Conservation (phyloP, 768 basidiomycete genomes). For the Lactifluus pinguis region DNA sequence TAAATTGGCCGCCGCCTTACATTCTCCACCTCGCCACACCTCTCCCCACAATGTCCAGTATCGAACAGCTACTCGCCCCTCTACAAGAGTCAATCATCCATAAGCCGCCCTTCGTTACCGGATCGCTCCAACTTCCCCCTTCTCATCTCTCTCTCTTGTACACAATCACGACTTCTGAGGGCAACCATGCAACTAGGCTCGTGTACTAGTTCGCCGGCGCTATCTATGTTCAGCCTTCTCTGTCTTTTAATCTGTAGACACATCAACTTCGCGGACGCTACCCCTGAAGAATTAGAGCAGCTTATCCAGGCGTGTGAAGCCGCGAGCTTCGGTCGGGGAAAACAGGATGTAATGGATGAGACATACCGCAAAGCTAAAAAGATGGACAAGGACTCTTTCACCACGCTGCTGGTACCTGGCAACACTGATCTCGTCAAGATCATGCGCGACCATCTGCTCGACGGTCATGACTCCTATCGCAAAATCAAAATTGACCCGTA, state of each 20-base stretch:
- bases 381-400: slow-evolving; percentile 31
- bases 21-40: no score
- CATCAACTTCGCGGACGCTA: slow-evolving; percentile 7
- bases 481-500: slow-evolving; percentile 30
- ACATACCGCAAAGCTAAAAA: slow-evolving; percentile 38
- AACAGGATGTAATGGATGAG: slow-evolving; percentile 35
- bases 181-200: not conserved
- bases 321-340: slow-evolving; percentile 32
- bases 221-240: not conserved
- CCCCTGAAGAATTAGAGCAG: slow-evolving; percentile 17
- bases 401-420: slow-evolving; percentile 26
- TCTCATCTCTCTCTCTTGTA: slow-evolving; percentile 16
- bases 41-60: no score
- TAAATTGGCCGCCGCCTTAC: no score
- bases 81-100: no score
- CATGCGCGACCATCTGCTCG: slow-evolving; percentile 21
- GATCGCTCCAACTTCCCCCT: slow-evolving; percentile 2
- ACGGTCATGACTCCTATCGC: slow-evolving; percentile 17
- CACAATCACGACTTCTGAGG: not conserved
- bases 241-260: not conserved
- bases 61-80: no score
- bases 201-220: no score
- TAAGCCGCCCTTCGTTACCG: no score
- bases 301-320: slow-evolving; percentile 31
- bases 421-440: slow-evolving; percentile 24